Evolutionary conservation across 257 asterid species (phyloP), one percentile per base, ranked within the genome.

Genomic region (Coffea canephora): DNA sequence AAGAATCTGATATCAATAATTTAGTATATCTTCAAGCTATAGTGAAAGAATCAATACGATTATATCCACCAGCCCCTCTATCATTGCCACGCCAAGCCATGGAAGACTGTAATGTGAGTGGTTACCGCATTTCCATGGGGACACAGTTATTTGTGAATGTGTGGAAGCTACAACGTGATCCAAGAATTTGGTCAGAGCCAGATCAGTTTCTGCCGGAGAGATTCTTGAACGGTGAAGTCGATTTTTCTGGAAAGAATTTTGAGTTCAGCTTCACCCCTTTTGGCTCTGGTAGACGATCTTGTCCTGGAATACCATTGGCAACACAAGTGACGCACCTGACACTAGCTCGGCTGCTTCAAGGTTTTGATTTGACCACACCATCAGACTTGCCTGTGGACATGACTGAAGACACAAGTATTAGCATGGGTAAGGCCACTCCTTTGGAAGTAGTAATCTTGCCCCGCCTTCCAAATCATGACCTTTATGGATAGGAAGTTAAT

Each of bases 101-200:
- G 18, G 80, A 89, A 46, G 89, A 89, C 76, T 90, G 90, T 19
- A 25, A n/a, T 0, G 73, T 91, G 2, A 39, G 79, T 1, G 92
- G 90, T 55, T 91, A 80, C 54, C 55, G 41, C 39, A 49, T 89
- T 25, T 85, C 82, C 8, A 88, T 82, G 73, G 89, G 85, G 15
- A 83, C 96, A 7, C 76, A 86, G 1, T 52, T 88, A 71, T 45
- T 88, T 19, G 82, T 82, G 6, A 91, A 91, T n/a, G 34, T 85
- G 15, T 82, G 89, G 90, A 91, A 91, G 78, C 65, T 91, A 61
- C 96, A 91, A 41, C 75, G 95, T 1, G 90, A 89, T 73, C 88
- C 89, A 3, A 62, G 80, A 8, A 21, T 88, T 75, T 91, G 91
- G 91, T 25, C 84, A 19, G 85, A 91, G 1, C 90, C 90, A 0